Base-by-base conservation (phyloP, 2,329 filamentous ascomycete species). In the Neospermospora avenae region DNA sequence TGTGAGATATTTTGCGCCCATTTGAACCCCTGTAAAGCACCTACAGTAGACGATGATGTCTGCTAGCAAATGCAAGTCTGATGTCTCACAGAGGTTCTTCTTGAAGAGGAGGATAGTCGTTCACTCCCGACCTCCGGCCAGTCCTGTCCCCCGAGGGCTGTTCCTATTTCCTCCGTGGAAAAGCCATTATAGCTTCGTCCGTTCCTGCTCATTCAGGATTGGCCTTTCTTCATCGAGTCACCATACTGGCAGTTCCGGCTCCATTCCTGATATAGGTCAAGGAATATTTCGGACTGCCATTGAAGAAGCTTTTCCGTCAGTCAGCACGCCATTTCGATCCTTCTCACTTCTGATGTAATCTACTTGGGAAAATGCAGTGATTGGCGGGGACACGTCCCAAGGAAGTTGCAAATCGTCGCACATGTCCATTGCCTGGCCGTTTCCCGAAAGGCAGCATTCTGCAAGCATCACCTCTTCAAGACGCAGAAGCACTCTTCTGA, bases 351-450 rank as follows among this genome's bases (percentile, higher is more conserved):
- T 71, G 24, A 72, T 55, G 53, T 74, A 78, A 1, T 67, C 62
- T 0, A 55, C 59, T 61, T 73, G 45, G 0, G 72, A 66, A 66
- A 81, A 74, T 2, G 60, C 66, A 3, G 63, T 31, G 0, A 72
- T 66, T 1, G 69, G 58, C 1, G 64, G 59, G 2, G 65, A 63
- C 10, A 74, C 39, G 7, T 68, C 69, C 80, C 80, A 83, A 0
- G 80, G 80, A 6, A 82, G 65, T 2, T 62, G 55, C 0, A 82
- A 70, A 5, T 74, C 63, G 4, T 68, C 67, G 62, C 82, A 83
- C 54, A 74, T 67, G 3, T 73, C 67, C 2, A 72, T 67, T 0
- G 73, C 70, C 3, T 79, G 41, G 1, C 60, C 60, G 56, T 79
- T 82, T 0, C 76, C 74, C 0, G 69, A 69, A 2, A 70, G 54